Base-by-base conservation (phyloP, 1,284 basidiomycete species). In the Trametes sp. region DNA sequence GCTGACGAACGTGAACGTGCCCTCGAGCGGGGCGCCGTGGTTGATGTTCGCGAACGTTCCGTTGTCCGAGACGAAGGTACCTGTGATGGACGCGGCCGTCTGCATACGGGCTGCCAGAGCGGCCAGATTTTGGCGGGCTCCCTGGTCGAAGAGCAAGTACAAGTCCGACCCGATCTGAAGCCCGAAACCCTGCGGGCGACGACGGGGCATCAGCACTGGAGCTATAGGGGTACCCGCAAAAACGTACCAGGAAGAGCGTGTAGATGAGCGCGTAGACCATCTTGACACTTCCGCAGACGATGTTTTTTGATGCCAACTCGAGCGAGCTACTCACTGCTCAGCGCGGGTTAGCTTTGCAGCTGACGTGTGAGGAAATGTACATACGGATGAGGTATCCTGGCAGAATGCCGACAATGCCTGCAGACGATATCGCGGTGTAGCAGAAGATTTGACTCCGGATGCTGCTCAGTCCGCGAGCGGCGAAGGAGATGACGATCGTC, bases 211-310 rank as follows among this genome's bases (percentile, higher is more conserved):
- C 26, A 46, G 38, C 8, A 21, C 0, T 2, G 24, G 2, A 4
- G 7, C 1, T 2, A 23, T 2, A 16, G 26, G 2, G 4, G 52
- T 9, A 26, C 31, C 14, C 7, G 7, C 14, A 1, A 19, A 8
- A 2, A 61, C 67, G 2, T 44, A 72, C 70, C 31, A 95, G 77
- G 75, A 95, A 95, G n/a, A 95, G 80, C 0, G 93, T 94, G 73
- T 95, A 95, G 56, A 95, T 95, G 63, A 95, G 82, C 21, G 93
- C 92, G 68, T 94, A 95, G 23, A 95, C 92, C 92, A 95, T 93
- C 74, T 93, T 92, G 61, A 95, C 93, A 61, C 90, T 93, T 26
- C 94, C 94, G 54, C 90, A 90, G 2, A 95, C 86, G 52, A 95
- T 92, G 70, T 95, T 95, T 76, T 93, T 94, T 0, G 93, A 94